Base-by-base conservation (phyloP, 1,284 basidiomycete species). In the Trichosporon sp. region DNA sequence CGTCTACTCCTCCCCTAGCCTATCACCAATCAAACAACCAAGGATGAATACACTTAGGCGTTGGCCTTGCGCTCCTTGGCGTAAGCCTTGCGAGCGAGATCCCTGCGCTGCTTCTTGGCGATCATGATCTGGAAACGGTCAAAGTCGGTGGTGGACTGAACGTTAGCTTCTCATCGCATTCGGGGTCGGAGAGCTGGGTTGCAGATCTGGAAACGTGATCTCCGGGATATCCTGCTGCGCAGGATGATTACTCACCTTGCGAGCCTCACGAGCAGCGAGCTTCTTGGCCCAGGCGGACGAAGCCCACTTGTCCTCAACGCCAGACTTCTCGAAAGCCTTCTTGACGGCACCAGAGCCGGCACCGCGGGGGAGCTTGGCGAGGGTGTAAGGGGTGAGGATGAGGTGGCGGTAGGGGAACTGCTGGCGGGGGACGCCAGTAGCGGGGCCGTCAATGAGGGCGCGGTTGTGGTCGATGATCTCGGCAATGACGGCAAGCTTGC, bases 391-490 rank as follows among this genome's bases (percentile, higher is more conserved):
- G 46, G 95, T 98, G 78, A 99, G 89, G 79, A 89, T 87, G 74
- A 98, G 86, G 84, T 96, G 88, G 81, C 91, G 90, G 89, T 91
- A 97, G 71, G 91, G 86, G 85, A 89, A 91, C 34, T 89, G 79
- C 83, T 98, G 95, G 75, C 95, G 92, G 73, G 92, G 87, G 60
- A 99, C 95, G 70, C 86, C 88, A 66, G 93, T 92, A 60, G 87
- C 85, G 69, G 95, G 95, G 65, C 94, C 94, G 82, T 98, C 95
- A 76, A 98, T 89, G 80, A 99, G 87, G 58, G 95, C 95, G 81
- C 94, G 88, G 86, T 95, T 96, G 87, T 98, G 95, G 87, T 99
- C 96, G 73, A 99, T 93, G 82, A 99, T 94, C 83, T 98, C 95
- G 67, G 88, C 88, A 79, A 99, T 95, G 73, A 94, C 90, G 70